Evolutionary conservation across 495 filamentous ascomycete species (phyloP).

Genomic region (Apiosordaria backusii): DNA sequence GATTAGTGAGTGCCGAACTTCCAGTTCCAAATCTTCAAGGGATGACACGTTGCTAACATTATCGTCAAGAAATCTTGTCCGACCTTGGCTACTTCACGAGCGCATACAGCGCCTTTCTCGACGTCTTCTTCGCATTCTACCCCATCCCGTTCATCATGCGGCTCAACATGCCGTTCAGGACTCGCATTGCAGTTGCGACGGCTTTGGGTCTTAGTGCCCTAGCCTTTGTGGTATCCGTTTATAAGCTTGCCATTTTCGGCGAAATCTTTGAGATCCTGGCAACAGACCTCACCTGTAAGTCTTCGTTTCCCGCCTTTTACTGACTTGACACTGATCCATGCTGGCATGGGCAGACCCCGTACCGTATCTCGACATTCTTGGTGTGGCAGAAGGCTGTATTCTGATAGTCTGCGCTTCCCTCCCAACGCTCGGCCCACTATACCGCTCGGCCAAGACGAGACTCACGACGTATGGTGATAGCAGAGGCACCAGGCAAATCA

Average conservation of each 20-base stretch:
- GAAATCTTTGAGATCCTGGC: conserved; percentile 14
- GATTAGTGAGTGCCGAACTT: too few relatives aligned
- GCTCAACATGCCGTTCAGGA: conserved; percentile 14
- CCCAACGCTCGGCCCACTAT: conserved; percentile 11
- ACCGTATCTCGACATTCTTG: conserved; percentile 14
- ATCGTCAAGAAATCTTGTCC: too few relatives aligned
- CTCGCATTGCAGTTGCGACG: not conserved
- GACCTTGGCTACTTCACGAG: conserved; percentile 13
- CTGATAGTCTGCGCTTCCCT: conserved; percentile 14
- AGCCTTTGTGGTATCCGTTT: conserved; percentile 11
- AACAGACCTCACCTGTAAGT: conserved; percentile 12
- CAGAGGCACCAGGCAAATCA: not conserved
- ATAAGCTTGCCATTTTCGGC: conserved; percentile 15
- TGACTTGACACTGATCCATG: not conserved
- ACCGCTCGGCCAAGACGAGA: not conserved
- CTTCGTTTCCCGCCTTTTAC: not conserved
- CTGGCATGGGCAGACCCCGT: conserved; percentile 3
- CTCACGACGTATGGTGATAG: not conserved
- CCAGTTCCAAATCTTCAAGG: too few relatives aligned
- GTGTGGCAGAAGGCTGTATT: conserved; percentile 12
- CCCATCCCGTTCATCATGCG: conserved; percentile 17
- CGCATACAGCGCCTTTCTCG: conserved; percentile 13
- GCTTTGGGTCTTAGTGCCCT: conserved; percentile 10
- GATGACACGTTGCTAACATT: too few relatives aligned
- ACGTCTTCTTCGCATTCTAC: conserved; percentile 13